Conservation (phyloP, 2,329 filamentous ascomycete genomes). For the Cladophialophora bantiana region DNA sequence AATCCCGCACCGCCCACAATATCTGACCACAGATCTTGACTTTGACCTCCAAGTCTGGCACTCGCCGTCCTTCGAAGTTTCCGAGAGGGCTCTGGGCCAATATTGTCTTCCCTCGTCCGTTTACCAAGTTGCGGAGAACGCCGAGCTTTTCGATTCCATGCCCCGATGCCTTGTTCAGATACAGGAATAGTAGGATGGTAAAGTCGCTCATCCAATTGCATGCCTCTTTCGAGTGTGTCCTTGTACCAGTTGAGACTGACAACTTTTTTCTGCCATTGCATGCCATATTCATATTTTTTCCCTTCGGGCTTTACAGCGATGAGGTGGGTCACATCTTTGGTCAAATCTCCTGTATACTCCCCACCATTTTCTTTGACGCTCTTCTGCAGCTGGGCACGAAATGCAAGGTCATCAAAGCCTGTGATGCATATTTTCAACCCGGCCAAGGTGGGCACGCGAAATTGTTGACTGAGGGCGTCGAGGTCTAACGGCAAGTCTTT, state of each 20-base stretch:
- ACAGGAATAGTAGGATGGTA: slow-evolving; percentile 77
- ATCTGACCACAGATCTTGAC: slow-evolving; percentile 86
- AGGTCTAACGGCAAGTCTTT: slow-evolving; percentile 78
- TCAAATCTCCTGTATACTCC: slow-evolving; percentile 86
- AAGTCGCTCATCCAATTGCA: slow-evolving; percentile 86
- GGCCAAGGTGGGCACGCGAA: slow-evolving; percentile 53
- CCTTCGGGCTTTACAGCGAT: slow-evolving; percentile 80
- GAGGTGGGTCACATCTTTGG: slow-evolving; percentile 83
- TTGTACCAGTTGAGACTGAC: slow-evolving; percentile 86
- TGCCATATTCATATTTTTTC: slow-evolving; percentile 89
- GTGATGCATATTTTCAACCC: slow-evolving; percentile 72
- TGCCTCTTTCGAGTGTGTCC: slow-evolving; percentile 81
- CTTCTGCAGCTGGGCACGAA: slow-evolving; percentile 74
- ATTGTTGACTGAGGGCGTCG: slow-evolving; percentile 68
- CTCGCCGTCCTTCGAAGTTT: slow-evolving; percentile 90
- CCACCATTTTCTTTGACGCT: slow-evolving; percentile 75
- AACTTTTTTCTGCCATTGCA: slow-evolving; percentile 77
- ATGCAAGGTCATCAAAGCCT: slow-evolving; percentile 70
- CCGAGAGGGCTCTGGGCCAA: slow-evolving; percentile 67
- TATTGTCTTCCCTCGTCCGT: slow-evolving; percentile 61
- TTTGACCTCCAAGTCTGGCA: slow-evolving; percentile 79
- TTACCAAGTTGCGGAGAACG: slow-evolving; percentile 63
- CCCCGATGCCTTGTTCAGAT: slow-evolving; percentile 76
- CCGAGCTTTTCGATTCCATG: slow-evolving; percentile 69
- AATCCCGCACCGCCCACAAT: slow-evolving; percentile 67